phyloP scores from a whole-genome alignment of 177 flowering plant genomes.

The Vitis hybrid region DNA sequence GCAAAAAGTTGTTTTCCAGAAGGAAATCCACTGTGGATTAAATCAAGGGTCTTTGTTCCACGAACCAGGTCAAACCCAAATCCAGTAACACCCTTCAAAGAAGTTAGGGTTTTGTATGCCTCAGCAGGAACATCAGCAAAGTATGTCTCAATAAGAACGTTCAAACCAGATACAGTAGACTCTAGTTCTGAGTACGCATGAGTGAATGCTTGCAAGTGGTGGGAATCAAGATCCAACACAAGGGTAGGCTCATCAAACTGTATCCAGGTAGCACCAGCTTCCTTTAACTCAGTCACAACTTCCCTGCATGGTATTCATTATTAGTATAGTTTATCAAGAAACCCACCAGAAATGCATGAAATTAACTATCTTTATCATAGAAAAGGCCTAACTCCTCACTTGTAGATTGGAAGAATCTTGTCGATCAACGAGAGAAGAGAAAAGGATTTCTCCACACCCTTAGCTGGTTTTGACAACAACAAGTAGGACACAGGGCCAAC shows the following conservation, averaged over 20 bases:
- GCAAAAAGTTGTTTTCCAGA: slow-evolving; percentile 65
- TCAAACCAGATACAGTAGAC: slow-evolving; percentile 49
- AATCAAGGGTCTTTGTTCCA: slow-evolving; percentile 57
- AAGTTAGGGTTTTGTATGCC: slow-evolving; percentile 56
- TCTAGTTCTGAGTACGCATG: slow-evolving; percentile 62
- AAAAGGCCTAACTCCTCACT: no score
- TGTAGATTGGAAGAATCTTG: no score
- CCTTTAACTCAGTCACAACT: slow-evolving; percentile 60
- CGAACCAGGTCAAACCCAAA: slow-evolving; percentile 74
- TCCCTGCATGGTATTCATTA: slow-evolving; percentile 35
- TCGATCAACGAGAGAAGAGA: no score
- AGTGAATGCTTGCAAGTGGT: slow-evolving; percentile 57
- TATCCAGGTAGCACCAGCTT: slow-evolving; percentile 73
- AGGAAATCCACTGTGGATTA: slow-evolving; percentile 57
- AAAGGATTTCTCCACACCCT: no score
- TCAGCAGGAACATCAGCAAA: slow-evolving; percentile 65
- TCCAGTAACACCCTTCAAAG: slow-evolving; percentile 64
- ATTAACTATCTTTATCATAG: background rate
- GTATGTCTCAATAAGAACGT: slow-evolving; percentile 65
- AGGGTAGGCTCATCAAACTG: slow-evolving; percentile 79
- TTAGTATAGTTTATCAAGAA: background rate
- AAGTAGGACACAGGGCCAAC: no score
- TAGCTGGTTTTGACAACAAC: no score
- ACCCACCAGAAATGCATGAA: background rate
- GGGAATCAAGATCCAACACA: slow-evolving; percentile 54